phyloP scores from a whole-genome alignment of 768 basidiomycete species.

The Megacollybia marginata region DNA sequence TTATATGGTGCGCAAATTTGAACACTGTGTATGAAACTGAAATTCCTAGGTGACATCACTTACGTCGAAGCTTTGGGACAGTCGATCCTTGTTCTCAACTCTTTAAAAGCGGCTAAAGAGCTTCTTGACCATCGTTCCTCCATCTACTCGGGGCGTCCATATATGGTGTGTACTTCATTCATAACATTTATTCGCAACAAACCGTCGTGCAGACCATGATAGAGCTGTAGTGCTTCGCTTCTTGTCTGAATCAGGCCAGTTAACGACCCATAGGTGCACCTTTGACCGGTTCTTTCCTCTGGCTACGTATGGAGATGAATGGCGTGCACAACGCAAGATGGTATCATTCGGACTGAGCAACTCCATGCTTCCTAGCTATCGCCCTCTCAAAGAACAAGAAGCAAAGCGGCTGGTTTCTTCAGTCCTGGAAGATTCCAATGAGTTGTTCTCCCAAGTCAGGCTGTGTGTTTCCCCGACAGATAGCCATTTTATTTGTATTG shows the following conservation, averaged over 20 bases:
- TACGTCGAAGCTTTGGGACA: background rate
- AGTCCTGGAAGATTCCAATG: background rate
- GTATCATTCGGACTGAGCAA: background rate
- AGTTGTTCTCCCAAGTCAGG: background rate
- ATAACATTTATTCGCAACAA: background rate
- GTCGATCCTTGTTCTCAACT: background rate
- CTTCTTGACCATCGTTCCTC: background rate
- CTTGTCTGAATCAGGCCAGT: background rate
- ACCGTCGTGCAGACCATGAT: background rate
- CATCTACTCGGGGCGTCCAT: background rate
- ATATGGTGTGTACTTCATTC: background rate
- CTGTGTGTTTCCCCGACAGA: background rate
- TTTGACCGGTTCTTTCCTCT: background rate
- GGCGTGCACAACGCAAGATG: background rate
- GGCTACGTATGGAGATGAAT: background rate
- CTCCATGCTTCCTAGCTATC: background rate
- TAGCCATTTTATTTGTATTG: background rate
- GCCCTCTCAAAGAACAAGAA: background rate
- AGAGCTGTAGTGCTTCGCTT: background rate
- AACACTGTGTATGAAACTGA: background rate
- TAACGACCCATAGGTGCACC: background rate
- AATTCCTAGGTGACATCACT: background rate
- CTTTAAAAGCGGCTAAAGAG: no score
- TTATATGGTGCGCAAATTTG: slow-evolving; percentile 5
- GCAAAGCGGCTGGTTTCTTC: background rate